Conservation (phyloP, 2,329 filamentous ascomycete genomes). For the Aspergillus alliaceus region DNA sequence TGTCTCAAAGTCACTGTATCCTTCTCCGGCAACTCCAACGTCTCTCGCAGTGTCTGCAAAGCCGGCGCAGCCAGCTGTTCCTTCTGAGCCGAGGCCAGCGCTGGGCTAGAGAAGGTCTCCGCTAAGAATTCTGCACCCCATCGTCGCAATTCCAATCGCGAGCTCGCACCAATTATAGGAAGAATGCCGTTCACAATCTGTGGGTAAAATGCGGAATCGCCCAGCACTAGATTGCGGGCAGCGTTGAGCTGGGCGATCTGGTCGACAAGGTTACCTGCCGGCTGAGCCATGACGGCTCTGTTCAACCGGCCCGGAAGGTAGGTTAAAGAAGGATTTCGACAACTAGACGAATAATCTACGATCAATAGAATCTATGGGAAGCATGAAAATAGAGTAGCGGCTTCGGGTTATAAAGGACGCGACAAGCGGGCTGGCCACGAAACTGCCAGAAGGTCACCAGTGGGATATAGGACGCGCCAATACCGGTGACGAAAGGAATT, state of each 20-base stretch:
- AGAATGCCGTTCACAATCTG: slow-evolving; percentile 90
- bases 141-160: slow-evolving; percentile 78
- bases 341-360: neutral
- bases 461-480: neutral
- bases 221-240: slow-evolving; percentile 84
- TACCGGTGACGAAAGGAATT: neutral
- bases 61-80: slow-evolving; percentile 74
- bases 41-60: slow-evolving; percentile 70
- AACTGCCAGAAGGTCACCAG: neutral
- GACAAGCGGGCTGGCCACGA: neutral
- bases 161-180: slow-evolving; percentile 78
- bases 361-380: neutral
- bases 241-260: slow-evolving; percentile 86
- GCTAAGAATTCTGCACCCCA: slow-evolving; percentile 97
- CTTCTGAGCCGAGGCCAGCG: slow-evolving; percentile 74
- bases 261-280: slow-evolving; percentile 62
- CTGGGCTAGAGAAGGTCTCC: slow-evolving; percentile 93
- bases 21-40: slow-evolving; percentile 70
- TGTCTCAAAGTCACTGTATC: slow-evolving; percentile 81
- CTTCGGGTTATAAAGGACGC: neutral
- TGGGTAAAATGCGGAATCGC: slow-evolving; percentile 83
- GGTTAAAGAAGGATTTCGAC: neutral
- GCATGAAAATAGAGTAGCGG: neutral
- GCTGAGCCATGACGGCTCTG: slow-evolving; percentile 52
- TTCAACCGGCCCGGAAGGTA: slow-evolving; percentile 9